Conservation (phyloP, 768 basidiomycete species). For the Gloeophyllum trabeum region DNA sequence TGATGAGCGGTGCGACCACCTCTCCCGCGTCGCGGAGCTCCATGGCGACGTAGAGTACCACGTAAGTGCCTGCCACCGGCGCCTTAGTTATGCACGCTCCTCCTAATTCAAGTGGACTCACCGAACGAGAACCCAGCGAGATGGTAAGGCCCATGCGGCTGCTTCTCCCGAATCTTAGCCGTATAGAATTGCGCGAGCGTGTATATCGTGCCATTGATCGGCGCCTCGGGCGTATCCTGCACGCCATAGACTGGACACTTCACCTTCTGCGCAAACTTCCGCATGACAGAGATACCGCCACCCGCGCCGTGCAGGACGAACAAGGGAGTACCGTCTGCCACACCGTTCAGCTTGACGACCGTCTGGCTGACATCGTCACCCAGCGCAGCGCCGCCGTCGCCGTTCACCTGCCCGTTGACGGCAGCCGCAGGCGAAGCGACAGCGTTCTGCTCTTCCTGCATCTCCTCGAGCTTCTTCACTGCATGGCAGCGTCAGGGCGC, state of each 20-base stretch:
- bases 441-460: slow-evolving; percentile 1
- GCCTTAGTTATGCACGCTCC: background rate
- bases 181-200: slow-evolving; percentile 5
- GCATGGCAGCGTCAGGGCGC: slow-evolving; percentile 1
- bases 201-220: slow-evolving; percentile 4
- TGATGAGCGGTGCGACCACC: slow-evolving; percentile 3
- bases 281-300: slow-evolving; percentile 5
- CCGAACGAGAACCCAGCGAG: slow-evolving; percentile 1
- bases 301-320: slow-evolving; percentile 8
- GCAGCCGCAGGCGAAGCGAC: background rate
- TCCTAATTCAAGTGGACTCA: slow-evolving; percentile 3
- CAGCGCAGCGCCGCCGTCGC: background rate
- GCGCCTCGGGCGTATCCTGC: slow-evolving; percentile 6
- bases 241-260: slow-evolving; percentile 6
- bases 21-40: slow-evolving; percentile 2
- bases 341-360: background rate
- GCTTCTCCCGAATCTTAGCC: slow-evolving; percentile 2
- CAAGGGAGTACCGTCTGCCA: slow-evolving; percentile 4
- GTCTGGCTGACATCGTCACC: background rate
- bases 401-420: background rate
- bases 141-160: slow-evolving; percentile 5
- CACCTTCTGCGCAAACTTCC: slow-evolving; percentile 2
- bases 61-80: background rate
- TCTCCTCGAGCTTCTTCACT: background rate
- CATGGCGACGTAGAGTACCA: slow-evolving; percentile 2